Evolutionary conservation across 176 grass and related monocot species (phyloP), one percentile per base, ranked within the genome.

Genomic region (Raddia guianensis): DNA sequence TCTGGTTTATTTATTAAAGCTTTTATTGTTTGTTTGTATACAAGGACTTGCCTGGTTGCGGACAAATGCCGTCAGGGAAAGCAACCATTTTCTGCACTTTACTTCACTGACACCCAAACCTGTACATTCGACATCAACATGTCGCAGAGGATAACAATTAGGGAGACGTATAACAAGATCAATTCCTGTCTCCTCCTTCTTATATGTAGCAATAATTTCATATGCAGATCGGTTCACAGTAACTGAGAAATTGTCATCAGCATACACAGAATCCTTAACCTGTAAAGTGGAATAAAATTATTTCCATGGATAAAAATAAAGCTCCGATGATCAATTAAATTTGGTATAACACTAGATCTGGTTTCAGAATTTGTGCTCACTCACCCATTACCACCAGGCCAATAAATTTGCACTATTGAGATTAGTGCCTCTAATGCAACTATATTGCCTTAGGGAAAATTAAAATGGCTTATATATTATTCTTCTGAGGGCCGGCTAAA

Each of bases 111-210:
- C 86, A 8, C 95, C 92, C 27, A 95, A 77, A 91, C 88, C 93
- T 9, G 92, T 89, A 14, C 95, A 98, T 35, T 95, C 95, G n/a
- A 98, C 92, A 27, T 98, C 92, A 8, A 94, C 92, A 16, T 94
- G 96, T 16, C 92, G 90, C 74, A 95, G 88, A 4, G 92, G 96
- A 70, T 98, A 95, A 72, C 88, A 95, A 52, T 14, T 89, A 1
- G 96, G 96, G 70, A 98, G 88, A 12, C 84, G 90, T 85, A 95
- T 89, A 3, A 98, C 90, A 78, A 98, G 96, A 75, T 98, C 96
- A 74, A 98, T 95, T 73, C 92, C 88, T 75, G 92, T 89, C 75
- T 98, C 95, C 74, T 98, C 95, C 84, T 95, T 95, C 90, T 98
- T 98, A 78, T 98, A 98, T 46, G 96, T 93, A 73, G 92, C 96